phyloP scores from a whole-genome alignment of 139 green algal genomes.

The Picochlorum costavermella region DNA sequence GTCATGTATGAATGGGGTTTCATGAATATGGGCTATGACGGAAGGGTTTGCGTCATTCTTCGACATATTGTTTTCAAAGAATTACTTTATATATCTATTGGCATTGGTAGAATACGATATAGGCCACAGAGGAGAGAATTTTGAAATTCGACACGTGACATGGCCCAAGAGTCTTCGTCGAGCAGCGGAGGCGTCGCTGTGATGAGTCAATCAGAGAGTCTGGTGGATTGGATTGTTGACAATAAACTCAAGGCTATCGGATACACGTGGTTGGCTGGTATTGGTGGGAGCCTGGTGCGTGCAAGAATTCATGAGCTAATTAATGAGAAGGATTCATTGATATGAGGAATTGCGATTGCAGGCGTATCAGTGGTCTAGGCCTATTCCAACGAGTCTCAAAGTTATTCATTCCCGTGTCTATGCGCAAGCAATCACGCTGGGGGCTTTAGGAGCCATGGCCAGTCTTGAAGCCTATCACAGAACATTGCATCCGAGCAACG shows the following conservation, averaged over 20 bases:
- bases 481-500: neutral
- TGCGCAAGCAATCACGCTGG: constrained; percentile 40
- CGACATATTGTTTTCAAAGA: too few species aligned
- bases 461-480: constrained; percentile 23
- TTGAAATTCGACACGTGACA: too few species aligned
- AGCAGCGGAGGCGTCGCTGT: too few species aligned
- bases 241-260: constrained; percentile 12
- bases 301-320: too few species aligned
- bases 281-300: constrained; percentile 21
- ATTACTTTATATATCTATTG: too few species aligned
- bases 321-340: too few species aligned
- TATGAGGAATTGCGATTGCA: neutral
- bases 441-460: constrained; percentile 25
- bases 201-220: neutral
- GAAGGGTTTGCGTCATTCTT: too few species aligned
- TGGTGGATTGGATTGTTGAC: constrained; percentile 13
- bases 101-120: too few species aligned
- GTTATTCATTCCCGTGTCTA: constrained; percentile 44
- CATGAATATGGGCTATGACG: too few species aligned
- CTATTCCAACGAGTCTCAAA: constrained; percentile 36
- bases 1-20: too few species aligned
- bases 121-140: too few species aligned
- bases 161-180: too few species aligned
- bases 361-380: constrained; percentile 41
- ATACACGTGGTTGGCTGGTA: constrained; percentile 20